These are phyloP conservation scores for Fusarium nelsonii DNA, from an alignment of 2,329 filamentous ascomycete genomes.

Conservation along the genomic window DNA sequence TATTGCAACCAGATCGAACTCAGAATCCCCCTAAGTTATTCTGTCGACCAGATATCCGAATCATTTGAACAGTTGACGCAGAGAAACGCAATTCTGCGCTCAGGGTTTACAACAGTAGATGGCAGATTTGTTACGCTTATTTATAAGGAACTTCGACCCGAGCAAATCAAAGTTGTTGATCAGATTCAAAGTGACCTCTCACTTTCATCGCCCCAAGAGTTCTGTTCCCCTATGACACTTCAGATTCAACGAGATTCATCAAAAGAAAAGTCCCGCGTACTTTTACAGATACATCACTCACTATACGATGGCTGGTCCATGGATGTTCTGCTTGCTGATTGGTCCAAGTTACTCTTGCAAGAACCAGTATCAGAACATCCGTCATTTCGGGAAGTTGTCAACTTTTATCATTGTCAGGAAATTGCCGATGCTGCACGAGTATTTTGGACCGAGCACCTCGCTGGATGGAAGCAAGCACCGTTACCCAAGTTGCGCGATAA, in stretches of 20 bases:
- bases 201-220: conserved; percentile 54
- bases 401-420: conserved; percentile 57
- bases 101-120: conserved; percentile 74
- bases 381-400: conserved; percentile 71
- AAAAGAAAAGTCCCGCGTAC: conserved; percentile 46
- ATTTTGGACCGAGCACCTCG: conserved; percentile 79
- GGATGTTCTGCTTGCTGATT: conserved; percentile 77
- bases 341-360: conserved; percentile 63
- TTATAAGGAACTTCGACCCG: conserved; percentile 64
- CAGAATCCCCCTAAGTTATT: conserved; percentile 59
- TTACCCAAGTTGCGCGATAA: conserved; percentile 65
- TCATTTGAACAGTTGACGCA: conserved; percentile 64
- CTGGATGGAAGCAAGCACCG: conserved; percentile 64
- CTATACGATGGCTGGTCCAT: conserved; percentile 96
- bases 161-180: conserved; percentile 58
- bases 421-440: conserved; percentile 59
- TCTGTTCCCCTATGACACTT: conserved; percentile 71
- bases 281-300: conserved; percentile 80
- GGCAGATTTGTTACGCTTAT: conserved; percentile 62
- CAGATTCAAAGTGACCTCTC: conserved; percentile 55
- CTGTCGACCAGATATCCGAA: conserved; percentile 56
- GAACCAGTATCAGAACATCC: conserved; percentile 57
- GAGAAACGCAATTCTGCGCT: conserved; percentile 76
- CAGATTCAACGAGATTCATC: conserved; percentile 59
- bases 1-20: conserved; percentile 86